Conservation (phyloP, 2,329 filamentous ascomycete species). For the Aspergillus aculeatinus region DNA sequence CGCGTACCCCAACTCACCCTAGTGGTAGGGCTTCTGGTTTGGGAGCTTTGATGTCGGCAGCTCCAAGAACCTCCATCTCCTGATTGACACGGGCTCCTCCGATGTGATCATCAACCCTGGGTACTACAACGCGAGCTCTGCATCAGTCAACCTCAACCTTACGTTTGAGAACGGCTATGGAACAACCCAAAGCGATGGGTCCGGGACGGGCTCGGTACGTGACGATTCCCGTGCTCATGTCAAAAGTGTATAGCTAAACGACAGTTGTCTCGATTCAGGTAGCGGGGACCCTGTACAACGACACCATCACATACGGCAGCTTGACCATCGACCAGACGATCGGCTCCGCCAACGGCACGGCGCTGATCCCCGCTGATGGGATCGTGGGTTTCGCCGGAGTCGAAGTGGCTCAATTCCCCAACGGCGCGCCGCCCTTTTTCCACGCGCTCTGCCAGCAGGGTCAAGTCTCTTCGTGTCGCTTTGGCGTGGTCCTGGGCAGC, state of each 20-base stretch:
- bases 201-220: conserved; percentile 4
- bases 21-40: conserved; percentile 4
- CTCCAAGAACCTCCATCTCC: too few relatives aligned
- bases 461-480: background rate
- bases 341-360: background rate
- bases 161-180: conserved; percentile 4
- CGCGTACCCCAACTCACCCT: background rate
- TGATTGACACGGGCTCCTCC: too few relatives aligned
- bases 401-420: conserved; percentile 5
- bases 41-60: background rate
- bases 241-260: too few relatives aligned
- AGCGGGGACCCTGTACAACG: background rate
- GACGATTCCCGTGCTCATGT: too few relatives aligned
- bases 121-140: background rate
- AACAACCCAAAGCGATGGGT: conserved; percentile 3
- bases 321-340: background rate
- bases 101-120: conserved; percentile 3
- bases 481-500: conserved; percentile 2
- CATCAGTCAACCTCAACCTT: background rate
- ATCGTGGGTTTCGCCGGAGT: conserved; percentile 4
- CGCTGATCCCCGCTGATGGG: background rate
- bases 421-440: conserved; percentile 1
- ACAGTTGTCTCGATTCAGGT: background rate
- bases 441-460: conserved; percentile 4
- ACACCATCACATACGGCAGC: background rate